phyloP scores from a whole-genome alignment of 495 filamentous ascomycete species.

The Oleoguttula mirabilis region DNA sequence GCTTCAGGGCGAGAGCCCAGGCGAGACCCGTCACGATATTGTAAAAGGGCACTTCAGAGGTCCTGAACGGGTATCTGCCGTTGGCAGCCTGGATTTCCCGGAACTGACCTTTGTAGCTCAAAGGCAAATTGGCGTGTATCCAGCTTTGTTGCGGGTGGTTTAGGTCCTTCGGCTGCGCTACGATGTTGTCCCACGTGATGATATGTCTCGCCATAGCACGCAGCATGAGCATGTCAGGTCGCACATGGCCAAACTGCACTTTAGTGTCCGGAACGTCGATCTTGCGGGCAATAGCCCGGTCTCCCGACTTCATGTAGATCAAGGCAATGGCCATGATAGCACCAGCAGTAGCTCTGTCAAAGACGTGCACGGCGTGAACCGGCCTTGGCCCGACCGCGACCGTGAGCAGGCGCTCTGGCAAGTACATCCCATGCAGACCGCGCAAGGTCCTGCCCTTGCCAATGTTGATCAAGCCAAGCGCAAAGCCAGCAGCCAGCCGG shows the following conservation, averaged over 20 bases:
- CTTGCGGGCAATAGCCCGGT: slow-evolving; percentile 77
- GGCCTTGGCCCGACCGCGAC: slow-evolving; percentile 79
- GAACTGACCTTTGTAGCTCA: slow-evolving; percentile 43
- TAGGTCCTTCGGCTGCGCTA: neutral
- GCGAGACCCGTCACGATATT: slow-evolving; percentile 85
- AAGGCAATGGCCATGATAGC: slow-evolving; percentile 83
- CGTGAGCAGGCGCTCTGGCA: slow-evolving; percentile 74
- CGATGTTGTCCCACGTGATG: slow-evolving; percentile 83
- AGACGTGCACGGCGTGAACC: slow-evolving; percentile 75
- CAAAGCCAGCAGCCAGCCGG: slow-evolving; percentile 83
- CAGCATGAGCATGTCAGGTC: slow-evolving; percentile 83
- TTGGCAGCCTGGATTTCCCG: slow-evolving; percentile 41
- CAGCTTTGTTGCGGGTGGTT: slow-evolving; percentile 50
- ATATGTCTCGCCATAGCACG: slow-evolving; percentile 82
- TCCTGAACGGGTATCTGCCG: slow-evolving; percentile 38
- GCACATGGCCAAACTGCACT: slow-evolving; percentile 85
- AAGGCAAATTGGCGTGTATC: slow-evolving; percentile 61
- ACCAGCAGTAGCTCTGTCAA: slow-evolving; percentile 83
- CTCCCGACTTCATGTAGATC: slow-evolving; percentile 95
- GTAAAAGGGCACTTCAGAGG: slow-evolving; percentile 78
- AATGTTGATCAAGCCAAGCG: slow-evolving; percentile 88
- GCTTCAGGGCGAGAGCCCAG: slow-evolving; percentile 70
- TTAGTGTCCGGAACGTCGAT: slow-evolving; percentile 84
- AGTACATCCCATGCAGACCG: slow-evolving; percentile 85
- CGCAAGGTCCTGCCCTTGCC: slow-evolving; percentile 77